phyloP scores from a whole-genome alignment of 2,329 filamentous ascomycete species.

The Aspergillus carbonarius region DNA sequence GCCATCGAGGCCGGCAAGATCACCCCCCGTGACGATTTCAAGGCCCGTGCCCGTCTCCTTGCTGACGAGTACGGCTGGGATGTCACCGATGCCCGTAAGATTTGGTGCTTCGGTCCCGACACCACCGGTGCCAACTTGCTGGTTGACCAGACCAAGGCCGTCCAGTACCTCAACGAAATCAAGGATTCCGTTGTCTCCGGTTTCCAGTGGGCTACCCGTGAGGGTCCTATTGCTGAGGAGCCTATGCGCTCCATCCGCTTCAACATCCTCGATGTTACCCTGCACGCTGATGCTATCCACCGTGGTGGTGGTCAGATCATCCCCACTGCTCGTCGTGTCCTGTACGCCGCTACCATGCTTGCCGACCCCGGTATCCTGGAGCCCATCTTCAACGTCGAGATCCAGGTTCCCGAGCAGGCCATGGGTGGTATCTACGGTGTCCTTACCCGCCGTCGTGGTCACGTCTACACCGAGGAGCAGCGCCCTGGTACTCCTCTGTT shows the following conservation, averaged over 20 bases:
- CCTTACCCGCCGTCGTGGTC: slow-evolving; percentile 94
- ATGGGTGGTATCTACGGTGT: slow-evolving; percentile 99
- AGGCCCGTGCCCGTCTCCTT: slow-evolving; percentile 91
- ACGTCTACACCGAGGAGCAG: slow-evolving; percentile 99
- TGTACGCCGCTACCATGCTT: slow-evolving; percentile 89
- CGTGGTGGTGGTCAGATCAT: slow-evolving; percentile 99
- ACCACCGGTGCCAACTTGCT: slow-evolving; percentile 97
- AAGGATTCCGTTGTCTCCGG: slow-evolving; percentile 99
- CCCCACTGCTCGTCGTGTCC: slow-evolving; percentile 93
- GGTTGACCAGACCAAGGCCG: slow-evolving; percentile 99
- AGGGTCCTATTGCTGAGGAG: slow-evolving; percentile 97
- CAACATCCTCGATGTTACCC: slow-evolving; percentile 99
- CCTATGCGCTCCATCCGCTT: slow-evolving; percentile 96
- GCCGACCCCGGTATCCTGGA: slow-evolving; percentile 89
- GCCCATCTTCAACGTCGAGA: slow-evolving; percentile 98
- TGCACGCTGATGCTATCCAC: slow-evolving; percentile 99
- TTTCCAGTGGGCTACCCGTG: slow-evolving; percentile 99
- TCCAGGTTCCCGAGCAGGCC: slow-evolving; percentile 95
- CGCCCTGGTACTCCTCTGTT: slow-evolving; percentile 97
- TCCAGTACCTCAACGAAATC: slow-evolving; percentile 99
- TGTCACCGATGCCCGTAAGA: slow-evolving; percentile 99
- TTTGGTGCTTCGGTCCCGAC: slow-evolving; percentile 99
- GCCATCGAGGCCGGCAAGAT: slow-evolving; percentile 94
- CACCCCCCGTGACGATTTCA: slow-evolving; percentile 95
- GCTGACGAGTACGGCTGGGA: slow-evolving; percentile 99